Evolutionary conservation across 1,139 yeast genomes (phyloP).

Genomic region (Pichiaceae sp.): DNA sequence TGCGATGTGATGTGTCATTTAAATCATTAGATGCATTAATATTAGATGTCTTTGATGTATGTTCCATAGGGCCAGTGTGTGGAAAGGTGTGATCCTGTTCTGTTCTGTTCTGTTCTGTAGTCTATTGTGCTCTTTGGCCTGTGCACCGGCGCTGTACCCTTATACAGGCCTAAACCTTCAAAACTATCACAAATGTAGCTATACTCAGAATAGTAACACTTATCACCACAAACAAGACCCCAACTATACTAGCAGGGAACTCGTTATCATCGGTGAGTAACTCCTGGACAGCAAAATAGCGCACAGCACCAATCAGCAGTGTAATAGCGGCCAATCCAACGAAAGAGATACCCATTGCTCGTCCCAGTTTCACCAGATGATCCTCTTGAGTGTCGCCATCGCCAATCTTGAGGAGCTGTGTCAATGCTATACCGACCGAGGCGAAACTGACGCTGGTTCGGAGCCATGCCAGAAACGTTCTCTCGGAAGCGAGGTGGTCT

Average conservation of each 20-base stretch:
- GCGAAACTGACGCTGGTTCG: constrained; percentile 41
- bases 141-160: too few species aligned
- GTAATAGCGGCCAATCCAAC: constrained; percentile 18
- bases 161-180: constrained; percentile 6
- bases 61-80: too few species aligned
- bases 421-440: constrained; percentile 48
- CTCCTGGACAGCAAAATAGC: constrained; percentile 39
- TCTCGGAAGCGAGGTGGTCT: constrained; percentile 34
- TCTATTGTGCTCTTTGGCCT: too few species aligned
- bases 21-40: too few species aligned
- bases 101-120: too few species aligned
- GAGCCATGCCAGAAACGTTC: constrained; percentile 29
- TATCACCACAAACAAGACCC: constrained; percentile 28
- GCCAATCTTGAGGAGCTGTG: constrained; percentile 40
- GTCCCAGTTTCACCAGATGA: constrained; percentile 7
- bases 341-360: constrained; percentile 13
- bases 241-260: constrained; percentile 42
- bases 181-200: constrained; percentile 15
- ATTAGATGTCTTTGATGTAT: too few species aligned
- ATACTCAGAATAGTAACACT: constrained; percentile 16
- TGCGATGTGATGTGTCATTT: too few species aligned
- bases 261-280: constrained; percentile 31
- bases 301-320: constrained; percentile 30
- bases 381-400: constrained; percentile 1
- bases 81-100: too few species aligned